phyloP scores from a whole-genome alignment of 345 rosid species.

The Populus simonii region DNA sequence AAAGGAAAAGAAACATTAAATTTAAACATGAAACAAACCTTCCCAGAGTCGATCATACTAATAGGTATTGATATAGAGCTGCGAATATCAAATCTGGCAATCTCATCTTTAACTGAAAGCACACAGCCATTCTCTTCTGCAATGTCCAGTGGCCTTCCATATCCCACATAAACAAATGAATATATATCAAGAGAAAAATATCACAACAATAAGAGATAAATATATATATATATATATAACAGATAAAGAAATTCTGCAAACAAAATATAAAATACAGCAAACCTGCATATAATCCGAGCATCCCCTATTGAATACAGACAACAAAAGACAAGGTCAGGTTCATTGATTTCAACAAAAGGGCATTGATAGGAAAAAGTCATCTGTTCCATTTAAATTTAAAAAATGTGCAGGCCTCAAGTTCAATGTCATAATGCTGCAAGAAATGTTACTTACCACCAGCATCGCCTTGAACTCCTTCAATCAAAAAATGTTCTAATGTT shows the following conservation, averaged over 20 bases:
- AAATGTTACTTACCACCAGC: conserved; percentile 53
- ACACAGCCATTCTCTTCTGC: conserved; percentile 43
- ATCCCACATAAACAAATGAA: neutral
- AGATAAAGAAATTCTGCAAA: neutral
- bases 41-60: conserved; percentile 53
- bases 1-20: neutral
- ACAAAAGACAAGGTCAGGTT: conserved; percentile 2
- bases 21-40: conserved; percentile 35
- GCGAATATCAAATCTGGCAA: conserved; percentile 33
- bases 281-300: conserved; percentile 78
- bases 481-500: conserved; percentile 57
- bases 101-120: conserved; percentile 32
- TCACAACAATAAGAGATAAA: neutral
- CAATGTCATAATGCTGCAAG: neutral
- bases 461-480: conserved; percentile 71
- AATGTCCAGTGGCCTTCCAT: conserved; percentile 47
- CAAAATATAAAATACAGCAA: neutral
- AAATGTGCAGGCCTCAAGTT: neutral
- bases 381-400: neutral
- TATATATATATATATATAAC: neutral
- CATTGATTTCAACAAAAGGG: neutral
- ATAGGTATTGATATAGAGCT: conserved; percentile 52
- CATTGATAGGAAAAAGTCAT: neutral
- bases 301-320: conserved; percentile 43
- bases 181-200: neutral